These are phyloP conservation scores for Neoboletus subvelutipes DNA, from an alignment of 768 basidiomycete genomes.

Conservation along the genomic window DNA sequence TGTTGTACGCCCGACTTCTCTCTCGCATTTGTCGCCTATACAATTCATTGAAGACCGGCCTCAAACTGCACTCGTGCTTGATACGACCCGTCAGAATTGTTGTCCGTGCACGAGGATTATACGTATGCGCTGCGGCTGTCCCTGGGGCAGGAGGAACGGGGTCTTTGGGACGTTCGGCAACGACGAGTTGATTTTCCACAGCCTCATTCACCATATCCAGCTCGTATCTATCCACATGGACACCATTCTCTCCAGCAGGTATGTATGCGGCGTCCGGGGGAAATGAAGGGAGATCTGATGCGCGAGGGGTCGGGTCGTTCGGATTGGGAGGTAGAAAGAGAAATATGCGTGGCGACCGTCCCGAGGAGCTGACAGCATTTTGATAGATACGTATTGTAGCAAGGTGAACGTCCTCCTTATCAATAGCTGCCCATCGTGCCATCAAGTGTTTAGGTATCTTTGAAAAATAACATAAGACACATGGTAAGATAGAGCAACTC, in stretches of 20 bases:
- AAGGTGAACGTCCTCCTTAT: conserved; percentile 73
- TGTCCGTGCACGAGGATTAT: conserved; percentile 65
- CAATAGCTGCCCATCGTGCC: conserved; percentile 79
- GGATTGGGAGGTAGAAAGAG: conserved; percentile 63
- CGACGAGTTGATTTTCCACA: conserved; percentile 83
- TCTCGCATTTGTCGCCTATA: conserved; percentile 75
- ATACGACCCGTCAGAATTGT: conserved; percentile 78
- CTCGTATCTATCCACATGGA: conserved; percentile 70
- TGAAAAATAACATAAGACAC: conserved; percentile 7
- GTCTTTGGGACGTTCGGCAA: conserved; percentile 79
- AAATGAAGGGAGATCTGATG: conserved; percentile 27
- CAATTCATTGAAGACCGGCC: conserved; percentile 62
- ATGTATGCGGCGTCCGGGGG: conserved; percentile 31
- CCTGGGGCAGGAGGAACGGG: conserved; percentile 39
- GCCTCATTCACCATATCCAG: conserved; percentile 84
- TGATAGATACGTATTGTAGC: conserved; percentile 84
- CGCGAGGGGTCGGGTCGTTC: conserved; percentile 39
- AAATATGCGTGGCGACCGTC: conserved; percentile 58
- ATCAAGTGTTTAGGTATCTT: conserved; percentile 87
- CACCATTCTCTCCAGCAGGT: conserved; percentile 27
- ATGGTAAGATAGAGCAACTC: conserved; percentile 2
- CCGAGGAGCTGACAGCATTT: conserved; percentile 41
- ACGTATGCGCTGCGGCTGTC: conserved; percentile 39
- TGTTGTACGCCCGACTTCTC: conserved; percentile 63
- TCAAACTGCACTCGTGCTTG: conserved; percentile 76